These are phyloP conservation scores for Secale cereale DNA, from an alignment of 176 grass and related monocot species.

Conservation along the genomic window DNA sequence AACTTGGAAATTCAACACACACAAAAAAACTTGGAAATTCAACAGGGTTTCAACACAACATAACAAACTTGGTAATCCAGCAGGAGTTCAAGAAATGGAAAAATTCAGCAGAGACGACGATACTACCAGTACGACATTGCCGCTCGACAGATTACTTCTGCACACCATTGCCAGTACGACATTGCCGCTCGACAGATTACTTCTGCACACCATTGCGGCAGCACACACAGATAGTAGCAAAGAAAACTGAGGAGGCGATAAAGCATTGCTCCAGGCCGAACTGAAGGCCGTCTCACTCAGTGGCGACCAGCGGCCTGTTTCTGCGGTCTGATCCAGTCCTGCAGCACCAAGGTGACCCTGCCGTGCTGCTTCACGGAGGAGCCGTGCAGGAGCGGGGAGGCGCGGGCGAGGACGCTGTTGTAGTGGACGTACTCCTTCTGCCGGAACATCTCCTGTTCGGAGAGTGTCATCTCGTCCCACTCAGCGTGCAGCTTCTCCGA, in stretches of 20 bases:
- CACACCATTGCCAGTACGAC: too few relatives aligned
- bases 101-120: too few relatives aligned
- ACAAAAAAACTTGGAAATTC: neutral
- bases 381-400: neutral
- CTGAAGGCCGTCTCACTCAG: neutral
- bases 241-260: neutral
- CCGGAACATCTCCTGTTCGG: conserved; percentile 44
- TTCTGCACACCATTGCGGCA: neutral
- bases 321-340: conserved; percentile 21
- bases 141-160: neutral
- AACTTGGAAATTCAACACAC: neutral
- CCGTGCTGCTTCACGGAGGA: neutral
- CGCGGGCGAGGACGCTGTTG: conserved; percentile 33
- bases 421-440: conserved; percentile 57
- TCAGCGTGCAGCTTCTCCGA: conserved; percentile 40
- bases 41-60: too few relatives aligned
- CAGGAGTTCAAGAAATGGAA: too few relatives aligned
- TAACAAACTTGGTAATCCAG: too few relatives aligned
- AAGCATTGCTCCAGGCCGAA: neutral
- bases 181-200: neutral
- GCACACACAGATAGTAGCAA: neutral
- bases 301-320: neutral
- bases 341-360: conserved; percentile 5
- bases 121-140: too few relatives aligned
- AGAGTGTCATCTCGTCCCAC: neutral